Percentiles rank a stretch among this genome's conserved stretches.
Conservation (phyloP, 2,329 filamentous ascomycete genomes). For the Aureobasidium subglaciale region DNA sequence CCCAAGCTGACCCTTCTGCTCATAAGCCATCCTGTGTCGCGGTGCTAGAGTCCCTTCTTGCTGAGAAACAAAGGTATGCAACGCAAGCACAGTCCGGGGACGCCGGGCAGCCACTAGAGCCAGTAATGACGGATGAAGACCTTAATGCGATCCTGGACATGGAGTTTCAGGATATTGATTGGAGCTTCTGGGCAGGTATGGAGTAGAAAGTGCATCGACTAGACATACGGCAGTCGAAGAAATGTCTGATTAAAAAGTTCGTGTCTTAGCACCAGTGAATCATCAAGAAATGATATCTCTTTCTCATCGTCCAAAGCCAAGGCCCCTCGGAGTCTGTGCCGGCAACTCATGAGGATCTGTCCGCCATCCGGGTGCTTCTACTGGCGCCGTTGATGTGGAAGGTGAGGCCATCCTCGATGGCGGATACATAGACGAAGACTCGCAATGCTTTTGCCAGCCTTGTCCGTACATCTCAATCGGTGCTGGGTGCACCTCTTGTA, state of each 20-base stretch:
- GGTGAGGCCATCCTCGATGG: background rate
- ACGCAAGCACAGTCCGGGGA: background rate
- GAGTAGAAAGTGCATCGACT: background rate
- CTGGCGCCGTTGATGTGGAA: background rate
- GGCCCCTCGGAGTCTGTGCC: background rate
- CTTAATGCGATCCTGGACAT: background rate
- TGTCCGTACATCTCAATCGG: background rate
- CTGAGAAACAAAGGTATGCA: background rate
- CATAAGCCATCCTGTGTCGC: conserved; percentile 1
- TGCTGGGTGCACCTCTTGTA: background rate
- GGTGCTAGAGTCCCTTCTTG: background rate
- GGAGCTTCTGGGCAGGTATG: conserved; percentile 9
- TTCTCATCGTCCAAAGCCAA: no score
- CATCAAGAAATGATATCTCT: no score
- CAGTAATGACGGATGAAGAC: background rate
- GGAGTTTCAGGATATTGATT: conserved; percentile 16
- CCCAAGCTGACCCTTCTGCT: background rate
- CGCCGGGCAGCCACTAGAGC: background rate
- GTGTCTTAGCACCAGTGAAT: no score
- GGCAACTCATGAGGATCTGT: background rate
- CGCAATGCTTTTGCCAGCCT: background rate
- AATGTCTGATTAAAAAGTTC: no score
- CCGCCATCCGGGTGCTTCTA: background rate
- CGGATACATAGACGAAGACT: background rate
- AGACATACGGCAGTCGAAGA: no score